phyloP scores from a whole-genome alignment of 371 early-diverging fungal species.

The Dichotomocladium elegans region DNA sequence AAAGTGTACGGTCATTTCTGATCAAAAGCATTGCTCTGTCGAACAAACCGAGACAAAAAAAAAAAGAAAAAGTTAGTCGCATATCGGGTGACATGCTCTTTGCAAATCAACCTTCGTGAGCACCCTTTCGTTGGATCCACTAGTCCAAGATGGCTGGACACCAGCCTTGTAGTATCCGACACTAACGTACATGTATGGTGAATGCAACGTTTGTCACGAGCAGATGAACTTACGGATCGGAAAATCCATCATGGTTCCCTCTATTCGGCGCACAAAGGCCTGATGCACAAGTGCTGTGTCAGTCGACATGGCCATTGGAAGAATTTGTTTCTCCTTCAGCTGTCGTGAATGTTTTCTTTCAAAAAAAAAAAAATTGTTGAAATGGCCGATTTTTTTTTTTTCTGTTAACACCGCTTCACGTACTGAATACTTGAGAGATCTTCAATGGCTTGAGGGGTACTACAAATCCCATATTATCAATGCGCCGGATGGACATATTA shows the following conservation, averaged over 20 bases:
- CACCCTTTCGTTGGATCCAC: not conserved
- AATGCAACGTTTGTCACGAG: not conserved
- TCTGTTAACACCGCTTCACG: not conserved
- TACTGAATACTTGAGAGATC: conserved; percentile 1
- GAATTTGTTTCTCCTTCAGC: not conserved
- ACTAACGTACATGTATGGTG: not conserved
- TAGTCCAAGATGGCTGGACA: conserved; percentile 1
- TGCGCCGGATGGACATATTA: too few relatives aligned
- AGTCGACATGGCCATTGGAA: conserved; percentile 1
- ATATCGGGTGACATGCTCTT: too few relatives aligned
- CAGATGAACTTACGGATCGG: not conserved
- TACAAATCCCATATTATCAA: too few relatives aligned
- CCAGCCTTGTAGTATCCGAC: not conserved
- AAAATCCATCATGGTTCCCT: not conserved
- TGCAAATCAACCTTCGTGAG: conserved; percentile 2
- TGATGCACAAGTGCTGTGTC: not conserved
- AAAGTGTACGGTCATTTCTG: too few relatives aligned
- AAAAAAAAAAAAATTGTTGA: not conserved
- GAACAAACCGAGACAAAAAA: too few relatives aligned
- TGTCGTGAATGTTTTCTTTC: not conserved
- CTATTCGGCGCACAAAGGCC: not conserved
- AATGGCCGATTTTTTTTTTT: not conserved
- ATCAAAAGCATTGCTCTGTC: too few relatives aligned
- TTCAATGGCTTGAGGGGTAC: not conserved
- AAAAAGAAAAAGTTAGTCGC: too few relatives aligned